Base-by-base conservation (phyloP, 2,329 filamentous ascomycete species). In the Fusarium foetens region DNA sequence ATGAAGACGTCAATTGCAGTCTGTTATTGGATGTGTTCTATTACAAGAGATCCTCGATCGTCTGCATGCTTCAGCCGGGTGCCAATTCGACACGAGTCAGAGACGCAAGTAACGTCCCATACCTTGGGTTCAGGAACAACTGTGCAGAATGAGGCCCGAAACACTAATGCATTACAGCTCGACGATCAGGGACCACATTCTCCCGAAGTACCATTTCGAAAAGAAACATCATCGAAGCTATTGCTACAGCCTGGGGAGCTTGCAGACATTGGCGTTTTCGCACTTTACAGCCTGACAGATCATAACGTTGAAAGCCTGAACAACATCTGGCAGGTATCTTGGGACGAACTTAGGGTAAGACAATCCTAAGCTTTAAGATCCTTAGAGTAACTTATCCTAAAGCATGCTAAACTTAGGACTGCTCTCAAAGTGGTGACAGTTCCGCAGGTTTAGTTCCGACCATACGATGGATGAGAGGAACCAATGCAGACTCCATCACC, bases 91-190 rank as follows among this genome's bases (percentile, higher is more conserved):
- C 19, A 41, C 51, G 41, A 62, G 41, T 61, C 48, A 35, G 27
- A 53, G 4, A 36, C 36, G 29, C 14, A 33, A 42, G 21, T 33
- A 35, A 31, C 11, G 23, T 27, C 23, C 21, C 35, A 51, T 33
- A 19, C 41, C 42, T 45, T 35, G 16, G 35, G 19, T 25, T 27
- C 23, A 36, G 19, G 13, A 52, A 17, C 42, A 58, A 21, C 14
- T 23, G 16, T 48, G 13, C 48, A 45, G n/a, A 27, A 54, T 66
- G 61, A 59, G 61, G 61, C 61, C 39, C 33, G 61, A 59, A 66
- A 58, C 33, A 31, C 45, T 31, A 59, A 59, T 59, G 63, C 63
- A 59, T 31, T 45, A 3, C 38, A 14, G 38, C 42, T 45, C 25
- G 41, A 27, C 19, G 42, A 66, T 61, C 48, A 38, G 60, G 53